phyloP scores from a whole-genome alignment of 2,329 filamentous ascomycete species.

The Aspergillus sp. region DNA sequence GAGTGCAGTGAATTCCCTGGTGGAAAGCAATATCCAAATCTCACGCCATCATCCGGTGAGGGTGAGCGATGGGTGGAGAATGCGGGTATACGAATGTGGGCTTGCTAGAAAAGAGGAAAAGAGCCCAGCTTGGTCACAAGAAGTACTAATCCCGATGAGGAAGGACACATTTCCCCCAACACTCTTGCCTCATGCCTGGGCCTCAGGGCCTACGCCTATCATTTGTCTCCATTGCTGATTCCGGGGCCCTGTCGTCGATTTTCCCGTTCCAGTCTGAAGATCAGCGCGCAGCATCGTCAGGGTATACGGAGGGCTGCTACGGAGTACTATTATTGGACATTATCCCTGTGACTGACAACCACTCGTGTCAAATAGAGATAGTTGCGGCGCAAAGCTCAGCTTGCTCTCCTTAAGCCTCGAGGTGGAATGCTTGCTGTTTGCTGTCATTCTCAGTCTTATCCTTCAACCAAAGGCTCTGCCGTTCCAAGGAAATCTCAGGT shows the following conservation, averaged over 20 bases:
- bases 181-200: background rate
- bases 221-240: background rate
- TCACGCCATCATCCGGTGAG: background rate
- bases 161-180: background rate
- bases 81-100: background rate
- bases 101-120: background rate
- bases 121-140: background rate
- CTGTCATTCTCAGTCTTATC: background rate
- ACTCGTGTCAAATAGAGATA: background rate
- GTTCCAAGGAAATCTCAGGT: background rate
- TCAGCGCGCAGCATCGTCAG: background rate
- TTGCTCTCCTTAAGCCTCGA: background rate
- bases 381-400: background rate
- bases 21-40: background rate
- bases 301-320: too few relatives aligned
- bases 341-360: background rate
- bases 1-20: too few relatives aligned
- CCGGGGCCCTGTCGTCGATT: background rate
- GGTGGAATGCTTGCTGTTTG: background rate
- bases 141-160: conserved; percentile 5
- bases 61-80: background rate
- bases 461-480: background rate
- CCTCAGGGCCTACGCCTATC: background rate
- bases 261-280: background rate
- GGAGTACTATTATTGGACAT: background rate